Percentiles rank a stretch among this genome's conserved stretches.
Conservation (phyloP, 2,329 filamentous ascomycete genomes). For the Fonsecaea pedrosoi region DNA sequence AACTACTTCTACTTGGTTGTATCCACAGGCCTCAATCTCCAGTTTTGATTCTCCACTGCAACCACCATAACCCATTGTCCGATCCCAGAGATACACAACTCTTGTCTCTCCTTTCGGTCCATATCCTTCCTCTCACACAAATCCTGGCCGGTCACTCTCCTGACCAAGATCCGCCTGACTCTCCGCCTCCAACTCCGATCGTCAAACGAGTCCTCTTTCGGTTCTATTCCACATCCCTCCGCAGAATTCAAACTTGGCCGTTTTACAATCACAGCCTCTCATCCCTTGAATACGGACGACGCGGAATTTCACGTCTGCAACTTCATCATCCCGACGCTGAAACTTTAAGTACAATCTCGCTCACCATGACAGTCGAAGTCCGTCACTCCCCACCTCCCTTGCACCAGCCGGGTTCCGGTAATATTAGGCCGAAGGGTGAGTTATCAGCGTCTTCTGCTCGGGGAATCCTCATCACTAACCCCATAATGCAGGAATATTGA, state of each 20-base stretch:
- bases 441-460: not conserved
- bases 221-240: not conserved
- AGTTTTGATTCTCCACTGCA: constrained; percentile 10
- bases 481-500: constrained; percentile 78
- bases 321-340: not conserved
- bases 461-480: constrained; percentile 1
- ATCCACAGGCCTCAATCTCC: constrained; percentile 4
- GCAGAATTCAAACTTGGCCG: not conserved
- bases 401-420: constrained; percentile 45
- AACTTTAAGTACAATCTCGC: not conserved
- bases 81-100: constrained; percentile 7
- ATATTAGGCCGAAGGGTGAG: constrained; percentile 52
- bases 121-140: constrained; percentile 1
- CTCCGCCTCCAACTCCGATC: not conserved
- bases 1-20: constrained; percentile 8
- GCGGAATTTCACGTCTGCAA: not conserved
- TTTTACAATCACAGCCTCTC: not conserved
- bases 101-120: constrained; percentile 10
- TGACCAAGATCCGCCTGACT: constrained; percentile 9
- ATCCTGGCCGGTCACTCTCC: constrained; percentile 11
- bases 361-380: constrained; percentile 39
- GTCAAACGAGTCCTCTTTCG: constrained; percentile 1
- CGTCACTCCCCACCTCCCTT: constrained; percentile 34
- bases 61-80: constrained; percentile 11
- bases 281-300: not conserved